phyloP scores from a whole-genome alignment of 225 moss, liverwort and hornwort species.

The Bryum argenteum region DNA sequence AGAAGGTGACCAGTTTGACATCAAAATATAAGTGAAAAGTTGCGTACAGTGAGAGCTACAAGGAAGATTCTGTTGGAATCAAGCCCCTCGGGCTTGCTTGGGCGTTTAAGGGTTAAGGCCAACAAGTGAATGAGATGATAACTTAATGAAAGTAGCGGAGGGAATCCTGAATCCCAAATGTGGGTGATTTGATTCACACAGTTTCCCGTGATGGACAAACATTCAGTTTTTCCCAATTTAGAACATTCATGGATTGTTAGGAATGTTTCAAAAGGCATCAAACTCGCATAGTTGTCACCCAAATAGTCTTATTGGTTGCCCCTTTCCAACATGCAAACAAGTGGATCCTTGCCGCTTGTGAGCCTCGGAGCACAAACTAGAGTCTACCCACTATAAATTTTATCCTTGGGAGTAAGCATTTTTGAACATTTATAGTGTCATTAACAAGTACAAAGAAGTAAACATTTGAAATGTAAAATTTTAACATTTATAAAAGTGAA shows the following conservation, averaged over 20 bases:
- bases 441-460: too few relatives aligned
- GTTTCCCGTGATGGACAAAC: neutral
- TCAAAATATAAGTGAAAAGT: too few relatives aligned
- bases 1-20: too few relatives aligned
- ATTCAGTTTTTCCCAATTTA: neutral
- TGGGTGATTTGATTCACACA: neutral
- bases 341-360: neutral
- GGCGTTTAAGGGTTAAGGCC: neutral
- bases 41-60: too few relatives aligned
- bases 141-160: too few relatives aligned
- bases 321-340: neutral
- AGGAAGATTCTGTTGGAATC: too few relatives aligned
- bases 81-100: too few relatives aligned
- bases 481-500: too few relatives aligned
- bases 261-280: conserved; percentile 11
- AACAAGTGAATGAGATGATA: too few relatives aligned
- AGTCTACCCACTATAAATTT: neutral
- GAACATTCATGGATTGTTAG: conserved; percentile 11
- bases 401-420: too few relatives aligned
- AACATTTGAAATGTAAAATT: too few relatives aligned
- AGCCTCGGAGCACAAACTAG: neutral
- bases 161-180: neutral
- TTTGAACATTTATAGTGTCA: too few relatives aligned
- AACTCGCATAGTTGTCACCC: neutral
- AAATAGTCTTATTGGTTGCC: neutral